Percentiles rank a stretch among this genome's conserved stretches.
phyloP scores from a whole-genome alignment of 108 stramenopile species.

The Nitzschia sp. region DNA sequence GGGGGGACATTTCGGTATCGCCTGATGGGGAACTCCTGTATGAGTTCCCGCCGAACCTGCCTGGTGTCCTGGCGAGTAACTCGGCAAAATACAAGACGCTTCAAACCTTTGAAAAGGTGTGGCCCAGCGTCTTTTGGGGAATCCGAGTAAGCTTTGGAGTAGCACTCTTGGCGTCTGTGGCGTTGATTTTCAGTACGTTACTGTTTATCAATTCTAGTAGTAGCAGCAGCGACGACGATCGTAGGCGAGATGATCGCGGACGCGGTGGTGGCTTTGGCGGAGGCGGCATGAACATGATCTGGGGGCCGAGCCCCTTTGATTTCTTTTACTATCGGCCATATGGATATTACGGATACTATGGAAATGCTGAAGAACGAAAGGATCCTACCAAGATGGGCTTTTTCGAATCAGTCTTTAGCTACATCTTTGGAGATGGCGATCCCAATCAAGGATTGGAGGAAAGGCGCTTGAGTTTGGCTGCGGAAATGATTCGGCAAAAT shows the following conservation, averaged over 20 bases:
- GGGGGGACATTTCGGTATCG: constrained; percentile 83
- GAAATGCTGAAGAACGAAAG: constrained; percentile 14
- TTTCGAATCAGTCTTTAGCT: constrained; percentile 88
- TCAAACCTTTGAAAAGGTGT: constrained; percentile 55
- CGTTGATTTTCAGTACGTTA: constrained; percentile 85
- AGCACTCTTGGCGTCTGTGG: constrained; percentile 78
- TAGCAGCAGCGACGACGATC: constrained; percentile 39
- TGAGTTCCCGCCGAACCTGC: constrained; percentile 68
- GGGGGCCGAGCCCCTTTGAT: constrained; percentile 88
- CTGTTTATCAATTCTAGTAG: constrained; percentile 59
- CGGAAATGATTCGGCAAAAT: constrained; percentile 81
- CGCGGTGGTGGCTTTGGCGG: constrained; percentile 48
- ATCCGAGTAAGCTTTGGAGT: constrained; percentile 89
- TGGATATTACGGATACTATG: constrained; percentile 51
- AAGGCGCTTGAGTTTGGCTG: constrained; percentile 72
- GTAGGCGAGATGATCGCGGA: constrained; percentile 49
- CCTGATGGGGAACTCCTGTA: constrained; percentile 83
- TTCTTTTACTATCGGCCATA: constrained; percentile 92
- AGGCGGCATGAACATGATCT: constrained; percentile 49
- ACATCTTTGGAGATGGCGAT: constrained; percentile 96
- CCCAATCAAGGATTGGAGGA: constrained; percentile 89
- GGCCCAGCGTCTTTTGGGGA: constrained; percentile 81
- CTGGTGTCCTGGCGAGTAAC: constrained; percentile 52
- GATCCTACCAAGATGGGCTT: constrained; percentile 87
- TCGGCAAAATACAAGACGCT: constrained; percentile 68